Percentiles rank a stretch among this genome's conserved stretches.
These are phyloP conservation scores for Avena insularis DNA, from an alignment of 176 grass and related monocot genomes.

Conservation along the genomic window DNA sequence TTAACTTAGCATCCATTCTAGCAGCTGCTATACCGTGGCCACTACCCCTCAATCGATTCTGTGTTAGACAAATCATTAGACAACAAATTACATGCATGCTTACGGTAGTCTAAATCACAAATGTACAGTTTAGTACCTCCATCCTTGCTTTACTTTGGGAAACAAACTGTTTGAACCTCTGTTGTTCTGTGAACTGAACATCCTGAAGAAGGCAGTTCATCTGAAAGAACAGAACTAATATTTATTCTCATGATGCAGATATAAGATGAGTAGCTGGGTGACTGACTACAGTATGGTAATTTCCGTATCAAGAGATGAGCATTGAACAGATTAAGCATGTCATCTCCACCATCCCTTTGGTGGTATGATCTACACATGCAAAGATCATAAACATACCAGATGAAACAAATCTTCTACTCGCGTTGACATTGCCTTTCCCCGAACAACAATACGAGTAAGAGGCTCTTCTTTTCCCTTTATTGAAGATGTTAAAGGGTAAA, in stretches of 20 bases:
- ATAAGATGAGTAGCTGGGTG: not conserved
- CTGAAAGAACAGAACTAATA: slow-evolving; percentile 54
- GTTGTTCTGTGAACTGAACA: slow-evolving; percentile 96
- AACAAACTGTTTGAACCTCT: slow-evolving; percentile 99
- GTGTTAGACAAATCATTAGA: slow-evolving; percentile 48
- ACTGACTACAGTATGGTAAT: slow-evolving; percentile 18
- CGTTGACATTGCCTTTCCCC: slow-evolving; percentile 85
- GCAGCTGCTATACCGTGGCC: slow-evolving; percentile 93
- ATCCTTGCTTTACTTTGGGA: slow-evolving; percentile 96
- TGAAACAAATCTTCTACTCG: slow-evolving; percentile 91
- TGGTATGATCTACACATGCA: slow-evolving; percentile 26
- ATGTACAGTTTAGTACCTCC: slow-evolving; percentile 73
- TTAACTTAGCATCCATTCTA: slow-evolving; percentile 98
- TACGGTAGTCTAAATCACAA: slow-evolving; percentile 24
- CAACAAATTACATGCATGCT: slow-evolving; percentile 40
- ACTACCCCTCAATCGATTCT: slow-evolving; percentile 96
- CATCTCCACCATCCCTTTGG: slow-evolving; percentile 11
- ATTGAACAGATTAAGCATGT: slow-evolving; percentile 37
- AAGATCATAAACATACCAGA: slow-evolving; percentile 65
- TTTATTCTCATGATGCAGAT: slow-evolving; percentile 39
- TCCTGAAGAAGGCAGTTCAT: slow-evolving; percentile 94
- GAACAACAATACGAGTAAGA: slow-evolving; percentile 78
- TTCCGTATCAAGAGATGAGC: slow-evolving; percentile 4
- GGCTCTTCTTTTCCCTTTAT: slow-evolving; percentile 84
- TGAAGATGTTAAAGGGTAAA: slow-evolving; percentile 96